Conservation (phyloP, 2,329 filamentous ascomycete genomes). For the Fusarium napiforme region DNA sequence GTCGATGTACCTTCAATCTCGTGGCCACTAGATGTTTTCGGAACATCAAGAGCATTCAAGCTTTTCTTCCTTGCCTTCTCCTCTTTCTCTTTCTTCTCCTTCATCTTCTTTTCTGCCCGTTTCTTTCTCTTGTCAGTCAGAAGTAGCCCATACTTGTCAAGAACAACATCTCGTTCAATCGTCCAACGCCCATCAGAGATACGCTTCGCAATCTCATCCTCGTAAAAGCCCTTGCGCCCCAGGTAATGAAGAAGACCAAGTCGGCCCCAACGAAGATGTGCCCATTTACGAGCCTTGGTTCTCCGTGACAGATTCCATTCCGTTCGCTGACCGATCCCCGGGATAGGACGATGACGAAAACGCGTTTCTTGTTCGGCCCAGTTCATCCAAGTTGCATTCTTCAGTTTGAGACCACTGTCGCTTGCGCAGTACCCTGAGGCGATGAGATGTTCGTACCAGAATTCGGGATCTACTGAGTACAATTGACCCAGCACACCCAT, state of each 20-base stretch:
- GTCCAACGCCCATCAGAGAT: constrained; percentile 22
- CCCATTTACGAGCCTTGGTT: constrained; percentile 1
- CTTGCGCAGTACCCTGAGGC: constrained; percentile 44
- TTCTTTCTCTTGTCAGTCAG: constrained; percentile 22
- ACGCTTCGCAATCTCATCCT: constrained; percentile 16
- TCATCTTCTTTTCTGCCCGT: constrained; percentile 3
- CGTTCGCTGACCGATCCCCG: constrained; percentile 15
- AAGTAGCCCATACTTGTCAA: constrained; percentile 9
- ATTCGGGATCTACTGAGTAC: constrained; percentile 44
- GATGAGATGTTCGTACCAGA: constrained; percentile 46
- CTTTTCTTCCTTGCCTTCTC: constrained; percentile 3
- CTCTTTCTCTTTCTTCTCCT: constrained; percentile 9
- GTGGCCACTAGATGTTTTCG: neutral
- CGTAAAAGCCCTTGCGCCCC: constrained; percentile 1
- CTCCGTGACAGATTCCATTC: constrained; percentile 13
- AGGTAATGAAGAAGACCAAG: constrained; percentile 22
- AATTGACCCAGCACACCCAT: constrained; percentile 46
- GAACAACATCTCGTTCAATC: constrained; percentile 17
- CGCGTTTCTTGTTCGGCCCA: constrained; percentile 43
- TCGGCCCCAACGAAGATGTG: constrained; percentile 17
- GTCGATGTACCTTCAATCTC: constrained; percentile 13
- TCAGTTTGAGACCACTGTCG: constrained; percentile 45
- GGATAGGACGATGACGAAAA: constrained; percentile 9
- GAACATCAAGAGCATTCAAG: neutral
- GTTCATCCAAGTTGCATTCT: constrained; percentile 47